Evolutionary conservation across 2,329 filamentous ascomycete genomes (phyloP), one percentile per base, ranked within the genome.

Genomic region (Fusarium sp.): DNA sequence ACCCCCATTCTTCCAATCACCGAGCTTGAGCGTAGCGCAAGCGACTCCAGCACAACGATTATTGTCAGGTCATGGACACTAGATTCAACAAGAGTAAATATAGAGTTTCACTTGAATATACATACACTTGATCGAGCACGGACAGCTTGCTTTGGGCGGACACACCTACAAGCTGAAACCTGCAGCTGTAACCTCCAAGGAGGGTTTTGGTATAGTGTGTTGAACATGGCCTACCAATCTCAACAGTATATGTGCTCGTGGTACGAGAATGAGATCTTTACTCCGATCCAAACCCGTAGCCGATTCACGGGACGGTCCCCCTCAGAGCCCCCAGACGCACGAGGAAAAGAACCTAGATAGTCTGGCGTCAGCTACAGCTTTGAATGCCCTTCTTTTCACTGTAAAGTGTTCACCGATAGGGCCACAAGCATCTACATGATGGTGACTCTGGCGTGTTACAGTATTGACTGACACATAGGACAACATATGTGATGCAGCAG

Each of bases 401-500:
- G 23, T 13, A 20, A 15, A 31, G 23, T 23, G 23, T 23, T 23
- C 23, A 23, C 23, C 23, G 6, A 23, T 23, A 23, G 23, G 23
- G 23, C 23, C 23, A 23, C 23, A 4, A 20, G 18, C 12, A 45
- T 18, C 28, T 23, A 23, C 23, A 23, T 23, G 23, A 16, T 41
- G 8, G 13, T 11, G 11, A 38, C 13, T 2, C 47, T 36, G 20
- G n/a, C 45, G 38, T 45, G 33, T 38, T 42, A 26, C 38, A 30
- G 30, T 38, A 54, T 62, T 11, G 23, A 38, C 34, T 34, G 37
- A 12, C 28, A 36, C 46, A 52, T 40, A 30, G 41, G 23, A 54
- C 38, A 62, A 8, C 53, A 45, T 33, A n/a, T 38, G 42, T 50
- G 59, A 45, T 50, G 37, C 51, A 45, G 38, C 26, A 30, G 13